Base-by-base conservation (phyloP, 768 basidiomycete species). In the Chiua virens region DNA sequence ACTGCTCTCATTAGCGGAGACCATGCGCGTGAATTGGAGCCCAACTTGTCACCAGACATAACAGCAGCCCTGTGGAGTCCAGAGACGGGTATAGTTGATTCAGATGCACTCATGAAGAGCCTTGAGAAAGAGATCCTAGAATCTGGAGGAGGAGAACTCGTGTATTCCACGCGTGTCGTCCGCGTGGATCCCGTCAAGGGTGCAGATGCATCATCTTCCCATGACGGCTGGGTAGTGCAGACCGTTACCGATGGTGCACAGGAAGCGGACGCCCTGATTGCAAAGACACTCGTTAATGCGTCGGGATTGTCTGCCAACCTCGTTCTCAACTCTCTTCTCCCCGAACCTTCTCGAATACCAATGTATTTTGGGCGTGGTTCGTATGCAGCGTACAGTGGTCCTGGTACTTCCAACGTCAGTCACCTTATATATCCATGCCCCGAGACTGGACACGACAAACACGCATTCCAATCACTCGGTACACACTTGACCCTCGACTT, bases 391-490 rank as follows among this genome's bases (percentile, higher is more conserved):
- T 98, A 98, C 69, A 78, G 79, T 42, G 94, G 95, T 7, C 84
- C 85, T 0, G 93, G 92, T 1, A 75, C 87, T 37, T 70, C 76
- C 14, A 66, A 76, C 13, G 75, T 97, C 49, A 78, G 77, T 4
- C 86, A 85, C 57, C 80, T 99, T 52, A 83, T 99, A 62, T 98
- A 99, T 71, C 95, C 96, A 3, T 94, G 90, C 55, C 94, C 96
- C 5, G 77, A 82, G 47, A 79, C 77, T 10, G 80, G 79, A 9
- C 73, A 74, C 35, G 77, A 75, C 50, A 76, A 72, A 4, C 79
- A 86, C 45, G 78, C 82, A 8, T 89, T 96, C 63, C 86, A 90
- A 53, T 89, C 89, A 4, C 77, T 98, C 8, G 96, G 97, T 4
- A 95, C 93, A 11, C 97, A 98, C 71, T 75, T 98, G 22, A 93